Base-by-base conservation (phyloP, 345 rosid species). In the Excoecaria agallocha region DNA sequence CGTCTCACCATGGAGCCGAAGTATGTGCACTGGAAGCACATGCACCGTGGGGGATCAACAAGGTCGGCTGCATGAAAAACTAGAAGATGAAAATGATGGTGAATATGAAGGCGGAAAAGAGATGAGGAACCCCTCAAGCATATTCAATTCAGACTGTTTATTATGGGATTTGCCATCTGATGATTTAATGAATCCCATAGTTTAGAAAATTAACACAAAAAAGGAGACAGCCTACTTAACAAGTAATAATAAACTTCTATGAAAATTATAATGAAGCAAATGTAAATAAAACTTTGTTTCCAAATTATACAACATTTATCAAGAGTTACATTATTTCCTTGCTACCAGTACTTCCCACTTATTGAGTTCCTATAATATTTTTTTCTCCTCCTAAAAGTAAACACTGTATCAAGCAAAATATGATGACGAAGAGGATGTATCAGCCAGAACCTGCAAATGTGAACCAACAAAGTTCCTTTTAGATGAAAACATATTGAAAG, bases 391-490 rank as follows among this genome's bases (percentile, higher is more conserved):
- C 68, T 74, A 77, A 12, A 17, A 72, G 49, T 6, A 30, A 37
- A 68, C 38, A 45, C 74, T 43, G 54, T 49, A 64, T 94, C 93
- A 95, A 78, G 99, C 97, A 58, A 95, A 95, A 78, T 93, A 95
- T 3, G 99, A 95, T 0, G 99, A 91, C 0, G 99, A 93, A 0
- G 99, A 93, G 10, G 96, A 89, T 24, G 98, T 93, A 81, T 95
- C 99, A 1, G 99, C 97, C 82, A 95, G 86, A 77, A 95, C 85
- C 98, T 95, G 98, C 82, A 85, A 81, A 55, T 62, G 72, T 24
- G 73, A 73, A 69, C 8, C 56, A 57, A 51, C 8, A 68, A 3
- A 30, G 72, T 56, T 13, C 13, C n/a, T 64, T 56, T 57, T 60
- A 46, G 39, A 60, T 69, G 16, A 39, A 62, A 10, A 13, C 0